phyloP scores from a whole-genome alignment of 1,139 yeast species.

The Pneumocystis carinii region DNA sequence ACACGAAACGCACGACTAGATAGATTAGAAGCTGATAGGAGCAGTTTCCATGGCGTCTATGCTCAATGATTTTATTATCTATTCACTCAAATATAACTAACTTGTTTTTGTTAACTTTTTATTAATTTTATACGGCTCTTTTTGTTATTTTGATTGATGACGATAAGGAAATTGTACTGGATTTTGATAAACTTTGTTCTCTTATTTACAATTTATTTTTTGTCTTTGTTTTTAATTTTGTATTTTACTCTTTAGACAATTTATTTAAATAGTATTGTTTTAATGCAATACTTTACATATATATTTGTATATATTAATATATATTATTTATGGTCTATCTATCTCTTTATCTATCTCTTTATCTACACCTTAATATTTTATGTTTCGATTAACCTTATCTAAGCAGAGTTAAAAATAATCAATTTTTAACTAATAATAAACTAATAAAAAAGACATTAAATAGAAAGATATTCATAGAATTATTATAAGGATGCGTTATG shows the following conservation, averaged over 20 bases:
- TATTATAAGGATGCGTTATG: background rate
- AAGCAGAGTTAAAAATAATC: background rate
- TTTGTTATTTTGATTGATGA: background rate
- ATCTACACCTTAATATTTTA: background rate
- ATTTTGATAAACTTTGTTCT: background rate
- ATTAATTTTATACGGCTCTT: background rate
- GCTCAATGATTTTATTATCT: slow-evolving; percentile 21
- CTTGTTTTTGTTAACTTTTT: slow-evolving; percentile 1
- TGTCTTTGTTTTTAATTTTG: background rate
- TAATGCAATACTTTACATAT: background rate
- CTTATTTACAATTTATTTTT: background rate
- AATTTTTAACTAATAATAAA: too few relatives aligned
- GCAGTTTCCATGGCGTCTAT: slow-evolving; percentile 31
- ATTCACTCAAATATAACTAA: background rate
- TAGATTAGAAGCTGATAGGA: slow-evolving; percentile 32
- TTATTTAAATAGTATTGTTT: background rate
- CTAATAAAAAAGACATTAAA: too few relatives aligned
- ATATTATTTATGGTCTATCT: background rate
- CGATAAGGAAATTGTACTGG: background rate
- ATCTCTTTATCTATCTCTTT: background rate
- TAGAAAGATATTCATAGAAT: too few relatives aligned
- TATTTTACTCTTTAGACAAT: background rate
- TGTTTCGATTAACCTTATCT: background rate
- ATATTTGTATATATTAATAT: background rate
- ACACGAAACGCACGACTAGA: slow-evolving; percentile 37